Conservation (phyloP, 371 early-diverging fungal species). For the Mucor plumbeus region DNA sequence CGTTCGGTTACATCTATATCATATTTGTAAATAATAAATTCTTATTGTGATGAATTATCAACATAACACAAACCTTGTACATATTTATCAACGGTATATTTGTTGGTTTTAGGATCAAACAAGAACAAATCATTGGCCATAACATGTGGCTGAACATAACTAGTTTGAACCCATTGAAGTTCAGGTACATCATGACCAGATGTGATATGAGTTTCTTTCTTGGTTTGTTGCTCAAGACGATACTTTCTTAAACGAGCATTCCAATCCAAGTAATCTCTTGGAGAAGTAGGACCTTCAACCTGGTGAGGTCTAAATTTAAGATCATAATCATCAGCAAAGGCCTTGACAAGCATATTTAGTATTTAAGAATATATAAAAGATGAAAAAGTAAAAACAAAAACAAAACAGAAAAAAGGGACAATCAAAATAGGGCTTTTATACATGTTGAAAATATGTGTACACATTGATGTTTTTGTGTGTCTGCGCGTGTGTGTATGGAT, state of each 20-base stretch:
- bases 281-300: conserved; percentile 37
- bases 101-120: conserved; percentile 30
- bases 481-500: too few relatives aligned
- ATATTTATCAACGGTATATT: conserved; percentile 31
- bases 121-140: conserved; percentile 35
- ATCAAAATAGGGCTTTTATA: neutral
- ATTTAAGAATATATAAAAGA: neutral
- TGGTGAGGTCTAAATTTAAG: conserved; percentile 32
- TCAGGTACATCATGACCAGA: conserved; percentile 25
- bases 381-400: conserved; percentile 5
- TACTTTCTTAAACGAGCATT: conserved; percentile 24
- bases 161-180: conserved; percentile 33
- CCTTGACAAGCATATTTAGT: conserved; percentile 32
- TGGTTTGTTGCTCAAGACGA: conserved; percentile 29
- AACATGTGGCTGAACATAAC: conserved; percentile 35
- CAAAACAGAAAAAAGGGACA: neutral
- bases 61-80: conserved; percentile 22
- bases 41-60: neutral
- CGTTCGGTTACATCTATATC: conserved; percentile 21
- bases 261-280: conserved; percentile 37
- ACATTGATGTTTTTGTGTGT: too few relatives aligned
- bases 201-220: conserved; percentile 13
- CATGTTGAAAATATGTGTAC: neutral
- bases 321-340: conserved; percentile 31
- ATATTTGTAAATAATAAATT: neutral